A percentile compares a stretch with the other conserved stretches of the same genome.
Evolutionary conservation across 2,329 filamentous ascomycete species (phyloP).

Genomic region (Capronia americana): DNA sequence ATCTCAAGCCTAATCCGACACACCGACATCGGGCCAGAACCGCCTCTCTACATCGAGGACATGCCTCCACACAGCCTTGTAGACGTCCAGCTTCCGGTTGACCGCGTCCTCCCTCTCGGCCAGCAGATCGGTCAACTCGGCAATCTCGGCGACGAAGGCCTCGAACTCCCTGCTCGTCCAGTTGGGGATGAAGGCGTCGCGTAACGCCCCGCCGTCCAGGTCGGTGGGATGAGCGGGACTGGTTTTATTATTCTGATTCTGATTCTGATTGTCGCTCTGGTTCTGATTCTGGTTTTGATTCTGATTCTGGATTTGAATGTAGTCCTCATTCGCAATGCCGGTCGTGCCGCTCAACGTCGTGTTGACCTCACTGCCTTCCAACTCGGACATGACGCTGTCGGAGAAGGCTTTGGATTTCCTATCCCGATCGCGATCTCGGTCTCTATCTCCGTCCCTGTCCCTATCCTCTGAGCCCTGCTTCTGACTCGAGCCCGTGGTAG

Average conservation of each 20-base stretch:
- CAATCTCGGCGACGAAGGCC: conserved; percentile 64
- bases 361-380: conserved; percentile 20
- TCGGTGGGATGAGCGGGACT: conserved; percentile 49
- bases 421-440: not conserved
- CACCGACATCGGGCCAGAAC: conserved; percentile 61
- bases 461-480: not conserved
- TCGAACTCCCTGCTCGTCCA: conserved; percentile 70
- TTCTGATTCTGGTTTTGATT: not conserved
- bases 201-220: conserved; percentile 68
- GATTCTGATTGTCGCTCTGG: not conserved
- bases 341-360: not conserved
- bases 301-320: too few species aligned
- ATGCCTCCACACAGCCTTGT: conserved; percentile 57
- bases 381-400: conserved; percentile 4
- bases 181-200: conserved; percentile 70
- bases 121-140: conserved; percentile 61
- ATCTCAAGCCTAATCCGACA: not conserved
- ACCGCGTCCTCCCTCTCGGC: conserved; percentile 55
- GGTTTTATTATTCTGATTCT: conserved; percentile 28
- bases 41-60: conserved; percentile 62
- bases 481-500: not conserved
- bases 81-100: conserved; percentile 45
- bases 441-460: not conserved
- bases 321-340: not conserved
- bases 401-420: conserved; percentile 5